Conservation (phyloP, 306 rosid genomes). For the Quercus rubra region DNA sequence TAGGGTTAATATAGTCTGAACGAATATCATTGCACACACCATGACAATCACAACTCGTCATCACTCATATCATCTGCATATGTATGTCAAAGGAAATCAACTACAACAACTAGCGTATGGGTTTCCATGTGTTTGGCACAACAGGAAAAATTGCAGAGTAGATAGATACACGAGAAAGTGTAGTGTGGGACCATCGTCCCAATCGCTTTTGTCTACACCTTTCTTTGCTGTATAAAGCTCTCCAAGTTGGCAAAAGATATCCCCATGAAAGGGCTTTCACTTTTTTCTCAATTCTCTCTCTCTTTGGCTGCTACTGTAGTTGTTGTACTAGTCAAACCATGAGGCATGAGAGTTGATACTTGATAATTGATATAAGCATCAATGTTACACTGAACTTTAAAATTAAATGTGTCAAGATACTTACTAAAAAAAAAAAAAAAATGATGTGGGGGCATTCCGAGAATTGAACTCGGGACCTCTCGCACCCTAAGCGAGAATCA, state of each 20-base stretch:
- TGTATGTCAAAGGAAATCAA: too few species aligned
- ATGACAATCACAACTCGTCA: too few species aligned
- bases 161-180: slow-evolving; percentile 16
- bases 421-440: neutral
- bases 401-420: neutral
- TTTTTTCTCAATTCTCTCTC: too few species aligned
- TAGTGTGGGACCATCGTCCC: neutral
- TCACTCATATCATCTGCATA: too few species aligned
- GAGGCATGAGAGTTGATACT: too few species aligned
- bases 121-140: neutral
- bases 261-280: too few species aligned
- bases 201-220: neutral
- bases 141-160: neutral
- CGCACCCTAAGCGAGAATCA: slow-evolving; percentile 43
- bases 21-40: too few species aligned
- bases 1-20: too few species aligned
- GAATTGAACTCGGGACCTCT: slow-evolving; percentile 41
- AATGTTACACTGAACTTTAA: too few species aligned
- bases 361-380: too few species aligned
- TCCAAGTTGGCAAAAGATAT: neutral
- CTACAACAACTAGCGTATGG: neutral
- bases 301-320: too few species aligned
- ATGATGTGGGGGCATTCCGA: slow-evolving; percentile 28
- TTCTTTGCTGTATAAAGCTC: slow-evolving; percentile 1
- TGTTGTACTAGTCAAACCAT: too few species aligned